Conservation (phyloP, 768 basidiomycete genomes). For the Epithele typhae region DNA sequence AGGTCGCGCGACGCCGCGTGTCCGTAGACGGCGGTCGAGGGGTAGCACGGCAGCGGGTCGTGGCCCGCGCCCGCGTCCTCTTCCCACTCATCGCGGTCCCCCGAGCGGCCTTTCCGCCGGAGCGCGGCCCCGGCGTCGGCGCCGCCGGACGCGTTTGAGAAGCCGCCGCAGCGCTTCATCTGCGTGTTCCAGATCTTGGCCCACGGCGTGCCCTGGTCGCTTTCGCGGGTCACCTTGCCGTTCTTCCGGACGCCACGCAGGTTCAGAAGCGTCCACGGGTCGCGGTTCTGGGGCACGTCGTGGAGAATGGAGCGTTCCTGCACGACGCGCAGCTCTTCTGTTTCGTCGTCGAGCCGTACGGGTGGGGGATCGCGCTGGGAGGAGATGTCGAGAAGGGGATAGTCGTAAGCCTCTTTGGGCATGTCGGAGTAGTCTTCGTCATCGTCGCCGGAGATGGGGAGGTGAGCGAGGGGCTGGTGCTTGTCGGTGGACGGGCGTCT, state of each 20-base stretch:
- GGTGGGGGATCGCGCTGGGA: slow-evolving; percentile 5
- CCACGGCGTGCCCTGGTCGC: slow-evolving; percentile 65
- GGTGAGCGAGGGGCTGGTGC: slow-evolving; percentile 67
- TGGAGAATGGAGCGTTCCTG: slow-evolving; percentile 70
- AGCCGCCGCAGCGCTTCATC: slow-evolving; percentile 57
- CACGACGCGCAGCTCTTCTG: slow-evolving; percentile 38
- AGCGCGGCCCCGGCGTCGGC: slow-evolving; percentile 13
- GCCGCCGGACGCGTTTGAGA: slow-evolving; percentile 16
- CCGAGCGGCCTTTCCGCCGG: slow-evolving; percentile 13
- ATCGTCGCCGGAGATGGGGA: slow-evolving; percentile 37
- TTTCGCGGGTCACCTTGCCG: slow-evolving; percentile 34
- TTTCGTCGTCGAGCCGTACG: background rate
- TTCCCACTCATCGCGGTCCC: background rate
- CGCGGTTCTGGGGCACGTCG: slow-evolving; percentile 68
- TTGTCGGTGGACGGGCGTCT: slow-evolving; percentile 41
- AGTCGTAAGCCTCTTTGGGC: slow-evolving; percentile 1
- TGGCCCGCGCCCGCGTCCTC: slow-evolving; percentile 14
- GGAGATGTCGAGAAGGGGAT: slow-evolving; percentile 3
- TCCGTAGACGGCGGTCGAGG: slow-evolving; percentile 81
- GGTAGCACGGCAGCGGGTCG: slow-evolving; percentile 52
- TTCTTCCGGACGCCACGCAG: slow-evolving; percentile 49
- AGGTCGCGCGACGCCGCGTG: slow-evolving; percentile 79
- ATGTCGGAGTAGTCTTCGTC: background rate
- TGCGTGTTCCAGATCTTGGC: slow-evolving; percentile 67
- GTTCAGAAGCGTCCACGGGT: slow-evolving; percentile 76